These are phyloP conservation scores for Alliaria petiolata DNA, from an alignment of 345 rosid genomes.

Conservation along the genomic window DNA sequence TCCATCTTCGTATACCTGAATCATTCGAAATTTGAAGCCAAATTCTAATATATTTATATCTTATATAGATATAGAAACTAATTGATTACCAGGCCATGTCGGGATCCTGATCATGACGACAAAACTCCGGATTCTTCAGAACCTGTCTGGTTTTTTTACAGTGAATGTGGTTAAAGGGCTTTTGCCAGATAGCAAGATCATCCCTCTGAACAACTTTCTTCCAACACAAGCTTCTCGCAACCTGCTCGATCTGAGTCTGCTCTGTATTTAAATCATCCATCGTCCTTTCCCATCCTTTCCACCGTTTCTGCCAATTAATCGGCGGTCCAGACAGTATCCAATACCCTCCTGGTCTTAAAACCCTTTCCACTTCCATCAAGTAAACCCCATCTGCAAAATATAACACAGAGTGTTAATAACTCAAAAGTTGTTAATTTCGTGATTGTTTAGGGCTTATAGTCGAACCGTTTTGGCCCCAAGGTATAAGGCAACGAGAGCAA, in stretches of 20 bases:
- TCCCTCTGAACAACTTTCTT: constrained; percentile 58
- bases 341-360: constrained; percentile 87
- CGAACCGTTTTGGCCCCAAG: constrained; percentile 77
- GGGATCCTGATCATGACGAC: constrained; percentile 63
- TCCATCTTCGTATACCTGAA: constrained; percentile 82
- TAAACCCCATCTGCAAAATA: constrained; percentile 61
- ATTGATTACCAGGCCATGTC: constrained; percentile 80
- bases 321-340: constrained; percentile 98
- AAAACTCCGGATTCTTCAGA: constrained; percentile 57
- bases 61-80: not conserved
- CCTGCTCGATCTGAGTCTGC: constrained; percentile 50
- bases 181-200: constrained; percentile 86
- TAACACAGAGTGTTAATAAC: not conserved
- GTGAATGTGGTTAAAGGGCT: constrained; percentile 77
- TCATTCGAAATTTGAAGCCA: not conserved
- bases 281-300: constrained; percentile 85
- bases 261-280: constrained; percentile 55
- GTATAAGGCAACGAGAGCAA: constrained; percentile 96
- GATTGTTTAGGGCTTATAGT: not conserved
- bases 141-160: constrained; percentile 54
- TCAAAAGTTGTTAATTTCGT: not conserved
- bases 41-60: not conserved
- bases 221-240: constrained; percentile 83
- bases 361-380: constrained; percentile 77
- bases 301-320: constrained; percentile 71